Percentiles rank a stretch among this genome's conserved stretches.
Conservation (phyloP, 192 early-diverging fungal genomes). For the Mortierella antarctica region DNA sequence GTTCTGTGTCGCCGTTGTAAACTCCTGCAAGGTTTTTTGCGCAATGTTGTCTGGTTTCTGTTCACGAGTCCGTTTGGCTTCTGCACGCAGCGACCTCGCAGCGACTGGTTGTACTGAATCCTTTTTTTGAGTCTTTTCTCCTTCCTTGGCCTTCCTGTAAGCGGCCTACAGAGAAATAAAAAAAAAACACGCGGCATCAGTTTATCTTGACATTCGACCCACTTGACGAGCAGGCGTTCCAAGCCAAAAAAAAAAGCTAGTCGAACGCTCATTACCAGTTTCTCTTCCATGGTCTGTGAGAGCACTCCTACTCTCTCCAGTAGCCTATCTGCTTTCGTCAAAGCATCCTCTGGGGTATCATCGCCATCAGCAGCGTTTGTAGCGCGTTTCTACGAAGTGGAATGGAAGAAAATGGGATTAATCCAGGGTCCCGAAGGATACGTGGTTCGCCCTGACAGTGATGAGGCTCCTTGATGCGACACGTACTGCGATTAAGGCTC, state of each 20-base stretch:
- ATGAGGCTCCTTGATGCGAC: neutral
- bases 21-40: neutral
- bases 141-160: slow-evolving; percentile 24
- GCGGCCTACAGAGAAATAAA: neutral
- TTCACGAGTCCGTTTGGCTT: neutral
- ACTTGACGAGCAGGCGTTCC: too few species aligned
- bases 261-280: slow-evolving; percentile 15
- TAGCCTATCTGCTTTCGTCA: slow-evolving; percentile 2
- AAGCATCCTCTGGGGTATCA: neutral
- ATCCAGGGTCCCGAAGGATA: neutral
- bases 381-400: slow-evolving; percentile 1
- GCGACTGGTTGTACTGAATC: neutral
- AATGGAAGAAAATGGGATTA: neutral
- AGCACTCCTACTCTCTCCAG: slow-evolving; percentile 8
- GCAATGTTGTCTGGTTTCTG: neutral
- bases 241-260: neutral
- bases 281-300: slow-evolving; percentile 32
- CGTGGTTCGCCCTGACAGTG: neutral
- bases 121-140: neutral
- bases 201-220: too few species aligned
- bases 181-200: too few species aligned
- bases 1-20: neutral
- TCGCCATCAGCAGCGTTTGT: neutral
- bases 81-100: slow-evolving; percentile 1
- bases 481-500: slow-evolving; percentile 7